phyloP scores from a whole-genome alignment of 2,329 filamentous ascomycete species.

The Fusarium mundagurra region DNA sequence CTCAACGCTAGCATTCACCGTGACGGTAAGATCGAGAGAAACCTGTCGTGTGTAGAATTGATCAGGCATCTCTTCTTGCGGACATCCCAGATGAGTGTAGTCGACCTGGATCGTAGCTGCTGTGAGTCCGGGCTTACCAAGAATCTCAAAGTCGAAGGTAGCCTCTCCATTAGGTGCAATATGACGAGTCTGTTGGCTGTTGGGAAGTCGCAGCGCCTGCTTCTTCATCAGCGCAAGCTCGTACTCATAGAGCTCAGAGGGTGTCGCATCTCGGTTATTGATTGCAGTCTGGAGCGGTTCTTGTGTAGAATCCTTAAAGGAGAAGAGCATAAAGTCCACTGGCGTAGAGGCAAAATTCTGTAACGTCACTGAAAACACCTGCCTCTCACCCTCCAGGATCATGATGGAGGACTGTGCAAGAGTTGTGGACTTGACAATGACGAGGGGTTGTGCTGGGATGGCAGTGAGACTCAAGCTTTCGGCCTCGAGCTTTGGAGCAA shows the following conservation, averaged over 20 bases:
- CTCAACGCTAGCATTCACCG: constrained; percentile 91
- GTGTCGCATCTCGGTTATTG: constrained; percentile 77
- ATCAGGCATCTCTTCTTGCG: constrained; percentile 72
- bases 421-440: constrained; percentile 79
- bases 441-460: constrained; percentile 80
- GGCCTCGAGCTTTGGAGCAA: constrained; percentile 55
- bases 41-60: constrained; percentile 87
- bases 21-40: constrained; percentile 82
- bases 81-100: constrained; percentile 82
- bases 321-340: constrained; percentile 86
- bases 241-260: constrained; percentile 85
- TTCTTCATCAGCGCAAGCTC: constrained; percentile 81
- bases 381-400: constrained; percentile 90
- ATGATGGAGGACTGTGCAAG: constrained; percentile 87
- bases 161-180: constrained; percentile 75
- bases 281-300: constrained; percentile 79
- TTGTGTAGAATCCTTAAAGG: constrained; percentile 89
- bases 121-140: constrained; percentile 86
- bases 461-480: constrained; percentile 73
- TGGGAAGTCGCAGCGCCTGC: constrained; percentile 71
- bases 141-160: constrained; percentile 83
- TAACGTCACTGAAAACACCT: constrained; percentile 80
- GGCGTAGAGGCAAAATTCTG: constrained; percentile 81
- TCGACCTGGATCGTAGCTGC: constrained; percentile 84
- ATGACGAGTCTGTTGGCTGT: constrained; percentile 61